Conservation (phyloP, 495 filamentous ascomycete genomes). For the Xylaria telfairii region DNA sequence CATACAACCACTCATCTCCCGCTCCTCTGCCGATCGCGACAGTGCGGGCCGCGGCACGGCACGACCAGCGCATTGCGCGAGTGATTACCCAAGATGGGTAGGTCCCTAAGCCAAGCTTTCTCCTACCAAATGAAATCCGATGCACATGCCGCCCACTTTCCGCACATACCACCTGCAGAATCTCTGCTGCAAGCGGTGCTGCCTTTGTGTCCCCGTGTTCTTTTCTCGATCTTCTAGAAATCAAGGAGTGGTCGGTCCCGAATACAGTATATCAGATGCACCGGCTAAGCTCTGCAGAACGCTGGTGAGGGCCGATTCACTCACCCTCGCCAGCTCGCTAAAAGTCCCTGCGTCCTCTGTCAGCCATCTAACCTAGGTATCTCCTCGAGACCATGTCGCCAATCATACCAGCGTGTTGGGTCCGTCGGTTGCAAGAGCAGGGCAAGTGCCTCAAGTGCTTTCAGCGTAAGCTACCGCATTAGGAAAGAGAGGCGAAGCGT, state of each 20-base stretch:
- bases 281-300: background rate
- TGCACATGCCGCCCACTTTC: slow-evolving; percentile 24
- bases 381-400: background rate
- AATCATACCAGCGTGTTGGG: slow-evolving; percentile 16
- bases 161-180: slow-evolving; percentile 11
- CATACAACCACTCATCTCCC: background rate
- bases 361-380: too few species aligned
- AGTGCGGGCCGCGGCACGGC: slow-evolving; percentile 6
- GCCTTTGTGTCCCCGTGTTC: slow-evolving; percentile 2
- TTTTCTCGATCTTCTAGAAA: background rate
- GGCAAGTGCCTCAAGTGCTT: slow-evolving; percentile 9
- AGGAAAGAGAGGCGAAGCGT: slow-evolving; percentile 4
- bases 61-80: background rate
- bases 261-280: slow-evolving; percentile 22
- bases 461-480: slow-evolving; percentile 10
- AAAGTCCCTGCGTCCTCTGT: slow-evolving; percentile 7
- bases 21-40: background rate
- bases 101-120: slow-evolving; percentile 17
- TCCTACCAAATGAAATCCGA: slow-evolving; percentile 20
- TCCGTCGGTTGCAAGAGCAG: background rate
- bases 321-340: slow-evolving; percentile 8
- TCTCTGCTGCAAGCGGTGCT: slow-evolving; percentile 1
- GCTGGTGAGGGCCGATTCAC: background rate
- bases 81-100: slow-evolving; percentile 12
- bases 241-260: slow-evolving; percentile 23